Evolutionary conservation across 1,284 basidiomycete genomes (phyloP).

Genomic region (Meira miltonrushii): DNA sequence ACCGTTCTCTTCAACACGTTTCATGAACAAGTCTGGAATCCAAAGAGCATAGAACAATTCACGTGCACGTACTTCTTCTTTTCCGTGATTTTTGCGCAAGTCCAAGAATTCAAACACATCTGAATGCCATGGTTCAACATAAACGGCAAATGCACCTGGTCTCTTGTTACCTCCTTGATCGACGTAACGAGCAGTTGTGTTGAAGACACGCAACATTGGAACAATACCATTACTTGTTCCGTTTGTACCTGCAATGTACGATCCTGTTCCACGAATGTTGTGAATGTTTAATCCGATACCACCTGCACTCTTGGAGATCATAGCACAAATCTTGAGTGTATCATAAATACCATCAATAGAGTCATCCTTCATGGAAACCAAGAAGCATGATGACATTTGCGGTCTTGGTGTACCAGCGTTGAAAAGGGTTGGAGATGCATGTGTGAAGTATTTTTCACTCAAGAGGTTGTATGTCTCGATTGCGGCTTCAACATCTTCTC

Average conservation of each 20-base stretch:
- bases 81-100: slow-evolving; percentile 97
- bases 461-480: slow-evolving; percentile 79
- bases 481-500: slow-evolving; percentile 77
- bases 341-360: slow-evolving; percentile 99
- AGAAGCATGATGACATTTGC: slow-evolving; percentile 95
- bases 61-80: slow-evolving; percentile 93
- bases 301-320: slow-evolving; percentile 99
- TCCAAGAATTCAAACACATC: slow-evolving; percentile 98
- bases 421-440: slow-evolving; percentile 96
- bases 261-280: slow-evolving; percentile 91
- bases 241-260: slow-evolving; percentile 83
- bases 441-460: slow-evolving; percentile 83
- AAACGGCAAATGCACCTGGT: slow-evolving; percentile 95
- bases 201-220: slow-evolving; percentile 96
- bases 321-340: slow-evolving; percentile 94
- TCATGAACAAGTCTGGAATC: slow-evolving; percentile 86
- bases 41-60: slow-evolving; percentile 98
- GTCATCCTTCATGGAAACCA: slow-evolving; percentile 97
- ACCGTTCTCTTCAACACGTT: slow-evolving; percentile 59
- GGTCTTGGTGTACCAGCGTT: slow-evolving; percentile 94
- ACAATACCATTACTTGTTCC: slow-evolving; percentile 98
- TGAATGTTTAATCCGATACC: slow-evolving; percentile 96
- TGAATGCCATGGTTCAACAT: slow-evolving; percentile 95
- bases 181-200: slow-evolving; percentile 97
- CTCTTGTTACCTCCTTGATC: slow-evolving; percentile 99